Percentiles rank a stretch among this genome's conserved stretches.
Evolutionary conservation across 495 filamentous ascomycete species (phyloP).

Genomic region (Diplogelasinospora grovesii): DNA sequence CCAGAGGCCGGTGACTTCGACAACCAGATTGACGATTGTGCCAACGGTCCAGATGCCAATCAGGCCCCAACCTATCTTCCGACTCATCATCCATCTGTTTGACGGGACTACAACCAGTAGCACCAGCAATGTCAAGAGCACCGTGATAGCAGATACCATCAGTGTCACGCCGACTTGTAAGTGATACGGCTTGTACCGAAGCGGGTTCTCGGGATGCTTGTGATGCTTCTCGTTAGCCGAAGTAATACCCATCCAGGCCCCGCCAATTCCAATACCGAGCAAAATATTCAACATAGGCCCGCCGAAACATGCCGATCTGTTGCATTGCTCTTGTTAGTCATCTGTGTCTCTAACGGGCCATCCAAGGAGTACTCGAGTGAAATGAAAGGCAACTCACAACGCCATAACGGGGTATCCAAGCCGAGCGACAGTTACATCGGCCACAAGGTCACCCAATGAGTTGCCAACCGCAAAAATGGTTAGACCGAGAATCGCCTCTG

Average conservation of each 20-base stretch:
- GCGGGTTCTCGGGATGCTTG: slow-evolving; percentile 50
- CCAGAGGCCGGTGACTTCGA: slow-evolving; percentile 63
- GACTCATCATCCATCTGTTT: slow-evolving; percentile 87
- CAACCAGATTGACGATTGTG: slow-evolving; percentile 72
- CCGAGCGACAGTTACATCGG: slow-evolving; percentile 87
- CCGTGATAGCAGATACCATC: slow-evolving; percentile 69
- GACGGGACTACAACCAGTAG: slow-evolving; percentile 75
- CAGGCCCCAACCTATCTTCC: slow-evolving; percentile 72
- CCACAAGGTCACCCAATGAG: slow-evolving; percentile 88
- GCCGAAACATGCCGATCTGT: slow-evolving; percentile 79
- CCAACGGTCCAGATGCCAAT: slow-evolving; percentile 81
- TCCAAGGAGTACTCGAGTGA: too few relatives aligned
- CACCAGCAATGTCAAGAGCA: slow-evolving; percentile 73
- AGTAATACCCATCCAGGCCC: slow-evolving; percentile 72
- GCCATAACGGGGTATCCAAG: slow-evolving; percentile 98
- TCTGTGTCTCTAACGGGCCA: neutral
- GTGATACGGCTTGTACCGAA: slow-evolving; percentile 57
- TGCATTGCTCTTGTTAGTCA: slow-evolving; percentile 5
- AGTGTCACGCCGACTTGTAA: slow-evolving; percentile 80
- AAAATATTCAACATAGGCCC: slow-evolving; percentile 98
- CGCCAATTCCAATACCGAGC: slow-evolving; percentile 83
- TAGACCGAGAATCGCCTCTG: slow-evolving; percentile 89
- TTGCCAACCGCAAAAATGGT: slow-evolving; percentile 98
- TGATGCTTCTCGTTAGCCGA: slow-evolving; percentile 46
- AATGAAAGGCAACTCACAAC: slow-evolving; percentile 50